These are phyloP conservation scores for Arabidopsis thaliana DNA, from an alignment of 345 rosid genomes.

Conservation along the genomic window DNA sequence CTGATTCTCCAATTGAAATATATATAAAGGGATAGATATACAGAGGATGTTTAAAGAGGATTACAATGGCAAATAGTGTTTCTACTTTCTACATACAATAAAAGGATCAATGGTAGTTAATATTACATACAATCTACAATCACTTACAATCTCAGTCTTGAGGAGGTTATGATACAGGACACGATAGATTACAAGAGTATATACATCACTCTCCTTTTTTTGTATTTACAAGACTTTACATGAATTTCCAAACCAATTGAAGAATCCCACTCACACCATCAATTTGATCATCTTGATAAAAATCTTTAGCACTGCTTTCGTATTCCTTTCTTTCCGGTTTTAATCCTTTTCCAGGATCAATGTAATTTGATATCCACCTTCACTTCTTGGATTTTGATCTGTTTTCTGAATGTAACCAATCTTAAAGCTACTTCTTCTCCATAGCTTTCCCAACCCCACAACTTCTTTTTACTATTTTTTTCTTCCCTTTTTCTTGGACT, in stretches of 20 bases:
- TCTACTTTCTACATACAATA: conserved; percentile 27
- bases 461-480: not conserved
- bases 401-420: conserved; percentile 22
- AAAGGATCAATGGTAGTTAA: conserved; percentile 31
- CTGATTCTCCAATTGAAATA: not conserved
- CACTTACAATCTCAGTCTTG: conserved; percentile 29
- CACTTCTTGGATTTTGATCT: conserved; percentile 4
- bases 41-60: not conserved
- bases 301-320: not conserved
- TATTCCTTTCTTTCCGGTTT: conserved; percentile 13
- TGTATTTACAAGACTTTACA: conserved; percentile 42
- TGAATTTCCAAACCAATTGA: conserved; percentile 16
- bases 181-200: conserved; percentile 24
- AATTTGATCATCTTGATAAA: conserved; percentile 22
- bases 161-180: conserved; percentile 33
- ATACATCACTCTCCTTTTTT: conserved; percentile 34
- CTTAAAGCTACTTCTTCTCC: conserved; percentile 26
- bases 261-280: conserved; percentile 26
- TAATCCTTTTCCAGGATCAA: conserved; percentile 25
- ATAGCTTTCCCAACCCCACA: conserved; percentile 4
- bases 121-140: conserved; percentile 37
- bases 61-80: conserved; percentile 27
- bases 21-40: not conserved
- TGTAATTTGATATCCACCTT: conserved; percentile 16
- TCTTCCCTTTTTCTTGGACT: not conserved